phyloP scores from a whole-genome alignment of 2,329 filamentous ascomycete species.

The Ascochyta clinopodiicola region DNA sequence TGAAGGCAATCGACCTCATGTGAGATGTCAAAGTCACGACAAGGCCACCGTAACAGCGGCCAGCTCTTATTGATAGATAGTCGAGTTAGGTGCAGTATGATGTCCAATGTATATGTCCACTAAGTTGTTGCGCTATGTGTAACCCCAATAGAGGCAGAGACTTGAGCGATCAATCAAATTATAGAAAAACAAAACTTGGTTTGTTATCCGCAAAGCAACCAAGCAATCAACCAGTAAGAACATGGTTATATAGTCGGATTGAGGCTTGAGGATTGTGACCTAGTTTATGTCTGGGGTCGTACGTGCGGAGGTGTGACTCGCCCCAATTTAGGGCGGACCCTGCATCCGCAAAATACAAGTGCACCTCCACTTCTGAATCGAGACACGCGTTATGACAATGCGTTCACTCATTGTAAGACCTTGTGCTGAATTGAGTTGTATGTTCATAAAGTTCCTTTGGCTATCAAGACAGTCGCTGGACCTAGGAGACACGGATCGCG shows the following conservation, averaged over 20 bases:
- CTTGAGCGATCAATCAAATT: no score
- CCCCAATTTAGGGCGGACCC: constrained; percentile 7
- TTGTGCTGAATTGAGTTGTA: not conserved
- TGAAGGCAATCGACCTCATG: not conserved
- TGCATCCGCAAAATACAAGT: constrained; percentile 6
- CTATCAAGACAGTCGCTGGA: constrained; percentile 3
- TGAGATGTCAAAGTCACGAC: not conserved
- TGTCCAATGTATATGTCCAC: no score
- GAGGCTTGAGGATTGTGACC: not conserved
- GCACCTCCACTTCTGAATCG: constrained; percentile 4
- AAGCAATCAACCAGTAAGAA: no score
- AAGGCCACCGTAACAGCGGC: no score
- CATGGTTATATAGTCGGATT: no score
- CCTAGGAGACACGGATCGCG: constrained; percentile 7
- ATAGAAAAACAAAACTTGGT: no score
- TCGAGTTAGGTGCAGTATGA: no score
- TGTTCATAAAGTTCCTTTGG: constrained; percentile 3
- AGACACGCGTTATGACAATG: not conserved
- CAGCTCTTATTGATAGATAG: no score
- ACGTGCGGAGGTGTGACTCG: not conserved
- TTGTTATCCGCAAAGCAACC: not conserved
- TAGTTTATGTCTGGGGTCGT: not conserved
- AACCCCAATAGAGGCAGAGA: no score
- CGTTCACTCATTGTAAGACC: not conserved
- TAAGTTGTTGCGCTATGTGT: no score